A percentile compares a stretch with the other conserved stretches of the same genome.
These are phyloP conservation scores for Podospora comata DNA, from an alignment of 495 filamentous ascomycete species.

Conservation along the genomic window DNA sequence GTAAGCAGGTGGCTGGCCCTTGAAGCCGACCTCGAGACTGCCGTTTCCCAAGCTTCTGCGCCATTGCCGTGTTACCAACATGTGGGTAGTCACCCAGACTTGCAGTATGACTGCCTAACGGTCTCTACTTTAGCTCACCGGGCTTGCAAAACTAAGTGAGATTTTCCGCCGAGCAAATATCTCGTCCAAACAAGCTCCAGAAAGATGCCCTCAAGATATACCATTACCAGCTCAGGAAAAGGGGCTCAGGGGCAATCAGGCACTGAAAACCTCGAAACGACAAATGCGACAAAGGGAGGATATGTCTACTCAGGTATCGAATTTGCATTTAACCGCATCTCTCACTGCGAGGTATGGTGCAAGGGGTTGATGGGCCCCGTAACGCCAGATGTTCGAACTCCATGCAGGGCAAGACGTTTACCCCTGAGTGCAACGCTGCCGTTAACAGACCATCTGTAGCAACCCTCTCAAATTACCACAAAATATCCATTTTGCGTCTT, in stretches of 20 bases:
- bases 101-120: background rate
- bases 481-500: background rate
- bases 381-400: conserved; percentile 17
- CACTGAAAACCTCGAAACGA: background rate
- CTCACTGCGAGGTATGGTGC: background rate
- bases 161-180: background rate
- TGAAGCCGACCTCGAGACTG: background rate
- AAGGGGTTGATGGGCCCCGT: conserved; percentile 14
- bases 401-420: background rate
- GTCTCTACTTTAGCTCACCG: background rate
- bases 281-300: background rate
- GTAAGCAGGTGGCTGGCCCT: background rate
- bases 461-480: background rate
- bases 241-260: background rate
- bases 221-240: background rate
- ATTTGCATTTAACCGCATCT: conserved; percentile 16
- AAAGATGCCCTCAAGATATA: background rate
- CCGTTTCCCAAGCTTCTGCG: background rate
- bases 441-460: background rate
- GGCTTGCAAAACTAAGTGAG: background rate
- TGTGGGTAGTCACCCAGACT: no score
- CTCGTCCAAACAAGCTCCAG: background rate
- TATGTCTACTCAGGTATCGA: background rate
- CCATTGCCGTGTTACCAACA: background rate
- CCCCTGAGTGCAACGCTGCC: conserved; percentile 1